Evolutionary conservation across 495 filamentous ascomycete genomes (phyloP).

Genomic region (Mytilinidion resinicola): DNA sequence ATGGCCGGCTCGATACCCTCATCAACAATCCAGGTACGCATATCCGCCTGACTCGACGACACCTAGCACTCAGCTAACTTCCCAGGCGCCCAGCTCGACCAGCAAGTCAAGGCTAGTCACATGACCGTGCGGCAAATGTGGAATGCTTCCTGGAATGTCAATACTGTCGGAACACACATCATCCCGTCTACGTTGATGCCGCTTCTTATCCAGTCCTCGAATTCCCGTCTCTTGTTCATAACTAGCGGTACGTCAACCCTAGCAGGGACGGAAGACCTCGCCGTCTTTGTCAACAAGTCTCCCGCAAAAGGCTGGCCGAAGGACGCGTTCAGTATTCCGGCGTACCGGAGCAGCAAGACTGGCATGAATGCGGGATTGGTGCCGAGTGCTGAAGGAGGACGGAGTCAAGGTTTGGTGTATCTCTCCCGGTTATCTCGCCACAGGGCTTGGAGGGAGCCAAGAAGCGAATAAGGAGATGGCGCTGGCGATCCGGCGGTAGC

Average conservation of each 20-base stretch:
- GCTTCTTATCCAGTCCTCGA: conserved; percentile 40
- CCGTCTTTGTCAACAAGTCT: conserved; percentile 30
- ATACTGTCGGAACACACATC: conserved; percentile 48
- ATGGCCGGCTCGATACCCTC: conserved; percentile 46
- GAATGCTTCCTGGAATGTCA: conserved; percentile 52
- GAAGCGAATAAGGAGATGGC: conserved; percentile 38
- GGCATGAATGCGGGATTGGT: conserved; percentile 60
- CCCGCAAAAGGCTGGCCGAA: conserved; percentile 48
- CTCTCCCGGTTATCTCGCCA: conserved; percentile 52
- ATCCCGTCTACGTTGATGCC: conserved; percentile 43
- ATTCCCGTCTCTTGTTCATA: conserved; percentile 41
- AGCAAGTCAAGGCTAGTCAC: conserved; percentile 29
- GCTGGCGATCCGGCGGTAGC: conserved; percentile 25
- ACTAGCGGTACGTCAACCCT: conserved; percentile 46
- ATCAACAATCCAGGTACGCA: conserved; percentile 47
- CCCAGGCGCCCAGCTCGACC: conserved; percentile 37
- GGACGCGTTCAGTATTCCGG: conserved; percentile 12
- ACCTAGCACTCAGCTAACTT: background rate
- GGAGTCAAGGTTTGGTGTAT: conserved; percentile 55
- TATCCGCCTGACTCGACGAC: background rate
- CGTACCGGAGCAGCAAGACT: conserved; percentile 52
- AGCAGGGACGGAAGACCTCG: conserved; percentile 32
- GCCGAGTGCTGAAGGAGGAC: conserved; percentile 46
- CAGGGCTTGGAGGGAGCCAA: conserved; percentile 40
- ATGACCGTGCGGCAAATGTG: conserved; percentile 39